phyloP scores from a whole-genome alignment of 768 basidiomycete species.

The Pleurotus djamor region DNA sequence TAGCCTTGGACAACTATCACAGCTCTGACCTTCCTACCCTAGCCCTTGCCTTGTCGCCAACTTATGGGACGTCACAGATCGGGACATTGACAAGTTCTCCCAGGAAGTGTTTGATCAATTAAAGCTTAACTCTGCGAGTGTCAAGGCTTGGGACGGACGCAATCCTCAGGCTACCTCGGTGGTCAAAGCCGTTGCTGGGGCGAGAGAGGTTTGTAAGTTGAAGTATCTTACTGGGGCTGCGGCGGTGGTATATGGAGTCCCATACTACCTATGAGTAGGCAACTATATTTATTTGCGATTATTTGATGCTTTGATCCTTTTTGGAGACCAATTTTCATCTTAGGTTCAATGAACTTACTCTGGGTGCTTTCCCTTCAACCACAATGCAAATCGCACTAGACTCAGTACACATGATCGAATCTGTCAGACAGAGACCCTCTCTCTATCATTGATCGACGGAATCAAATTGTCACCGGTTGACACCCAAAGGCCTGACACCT shows the following conservation, averaged over 20 bases:
- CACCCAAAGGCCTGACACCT: too few relatives aligned
- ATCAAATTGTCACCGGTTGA: too few relatives aligned
- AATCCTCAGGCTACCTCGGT: constrained; percentile 38
- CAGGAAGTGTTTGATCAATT: constrained; percentile 79
- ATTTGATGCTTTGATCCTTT: not conserved
- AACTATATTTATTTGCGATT: not conserved
- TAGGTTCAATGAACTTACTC: too few relatives aligned
- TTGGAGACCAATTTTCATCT: too few relatives aligned
- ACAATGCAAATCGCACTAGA: too few relatives aligned
- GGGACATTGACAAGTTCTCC: constrained; percentile 93
- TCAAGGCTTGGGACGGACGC: constrained; percentile 17
- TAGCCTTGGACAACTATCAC: not conserved
- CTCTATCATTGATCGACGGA: too few relatives aligned
- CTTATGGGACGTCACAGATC: constrained; percentile 98
- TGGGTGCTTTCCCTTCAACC: too few relatives aligned
- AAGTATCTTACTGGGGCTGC: constrained; percentile 95
- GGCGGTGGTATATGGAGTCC: constrained; percentile 93
- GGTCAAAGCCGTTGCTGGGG: constrained; percentile 74
- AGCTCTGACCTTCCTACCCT: constrained; percentile 1
- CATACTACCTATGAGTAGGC: constrained; percentile 65
- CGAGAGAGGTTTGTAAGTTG: constrained; percentile 82
- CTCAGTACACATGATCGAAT: too few relatives aligned
- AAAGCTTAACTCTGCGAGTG: constrained; percentile 38
- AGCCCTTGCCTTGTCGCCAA: constrained; percentile 94
- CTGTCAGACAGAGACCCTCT: too few relatives aligned